Conservation (phyloP, 768 basidiomycete species). For the Lepiota venenata region DNA sequence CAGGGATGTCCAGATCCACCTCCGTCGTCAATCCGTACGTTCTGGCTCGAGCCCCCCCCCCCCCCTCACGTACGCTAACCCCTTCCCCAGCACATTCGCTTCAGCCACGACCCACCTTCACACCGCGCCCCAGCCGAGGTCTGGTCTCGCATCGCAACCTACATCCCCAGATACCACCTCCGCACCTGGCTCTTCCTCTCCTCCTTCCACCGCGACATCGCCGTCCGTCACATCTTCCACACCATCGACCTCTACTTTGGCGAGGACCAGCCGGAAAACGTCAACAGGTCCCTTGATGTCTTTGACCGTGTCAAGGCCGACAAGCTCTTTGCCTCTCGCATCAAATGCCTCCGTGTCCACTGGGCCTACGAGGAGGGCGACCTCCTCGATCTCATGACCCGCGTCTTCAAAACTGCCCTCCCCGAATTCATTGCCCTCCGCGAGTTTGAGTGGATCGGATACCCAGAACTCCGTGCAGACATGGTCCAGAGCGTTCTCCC, state of each 20-base stretch:
- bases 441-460: conserved; percentile 78
- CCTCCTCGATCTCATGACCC: conserved; percentile 57
- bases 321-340: conserved; percentile 52
- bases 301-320: conserved; percentile 66
- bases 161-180: conserved; percentile 62
- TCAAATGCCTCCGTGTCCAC: conserved; percentile 59
- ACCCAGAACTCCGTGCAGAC: conserved; percentile 66
- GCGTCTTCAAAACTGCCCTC: conserved; percentile 62
- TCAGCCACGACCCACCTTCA: conserved; percentile 51
- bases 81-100: conserved; percentile 41
- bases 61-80: conserved; percentile 10
- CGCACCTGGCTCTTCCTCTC: conserved; percentile 70
- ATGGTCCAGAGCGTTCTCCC: conserved; percentile 57
- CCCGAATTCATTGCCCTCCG: conserved; percentile 58
- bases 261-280: conserved; percentile 52
- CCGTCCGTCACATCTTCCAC: conserved; percentile 61
- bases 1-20: conserved; percentile 45
- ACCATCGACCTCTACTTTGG: conserved; percentile 68
- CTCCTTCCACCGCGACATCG: conserved; percentile 61
- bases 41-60: background rate
- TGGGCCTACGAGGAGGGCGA: conserved; percentile 72
- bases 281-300: conserved; percentile 61
- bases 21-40: conserved; percentile 47
- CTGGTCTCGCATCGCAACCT: conserved; percentile 62
- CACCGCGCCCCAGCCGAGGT: conserved; percentile 63